phyloP scores from a whole-genome alignment of 192 early-diverging fungal genomes.

The Chytriomyces hyalinus region DNA sequence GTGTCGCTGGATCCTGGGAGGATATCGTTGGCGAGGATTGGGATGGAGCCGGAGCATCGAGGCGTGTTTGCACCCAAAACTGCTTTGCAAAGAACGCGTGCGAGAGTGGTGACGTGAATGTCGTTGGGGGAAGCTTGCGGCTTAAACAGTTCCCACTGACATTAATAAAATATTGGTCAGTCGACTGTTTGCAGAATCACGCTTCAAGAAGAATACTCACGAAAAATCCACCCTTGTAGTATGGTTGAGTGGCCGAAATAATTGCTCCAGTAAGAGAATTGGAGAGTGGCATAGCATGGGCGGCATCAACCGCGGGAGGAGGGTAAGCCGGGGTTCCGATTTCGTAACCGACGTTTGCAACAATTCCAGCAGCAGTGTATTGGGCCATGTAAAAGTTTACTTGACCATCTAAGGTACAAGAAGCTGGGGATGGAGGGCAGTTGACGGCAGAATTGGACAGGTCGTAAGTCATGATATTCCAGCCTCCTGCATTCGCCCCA shows the following conservation, averaged over 20 bases:
- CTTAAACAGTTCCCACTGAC: slow-evolving; percentile 9
- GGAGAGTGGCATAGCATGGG: slow-evolving; percentile 15
- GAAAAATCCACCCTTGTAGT: slow-evolving; percentile 23
- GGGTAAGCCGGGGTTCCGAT: slow-evolving; percentile 21
- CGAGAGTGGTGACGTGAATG: slow-evolving; percentile 13
- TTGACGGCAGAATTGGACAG: slow-evolving; percentile 12
- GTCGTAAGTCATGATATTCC: slow-evolving; percentile 33
- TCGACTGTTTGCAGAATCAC: too few species aligned
- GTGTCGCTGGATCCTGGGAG: background rate
- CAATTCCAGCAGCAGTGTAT: slow-evolving; percentile 19
- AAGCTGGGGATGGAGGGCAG: slow-evolving; percentile 6
- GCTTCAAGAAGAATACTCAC: too few species aligned
- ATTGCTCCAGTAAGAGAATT: background rate
- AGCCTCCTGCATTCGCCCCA: slow-evolving; percentile 28
- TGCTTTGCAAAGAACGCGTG: slow-evolving; percentile 10
- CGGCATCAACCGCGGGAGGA: background rate
- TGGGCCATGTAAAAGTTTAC: slow-evolving; percentile 21
- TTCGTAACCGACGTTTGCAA: slow-evolving; percentile 26
- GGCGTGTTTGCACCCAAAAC: slow-evolving; percentile 19
- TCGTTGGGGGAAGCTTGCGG: background rate
- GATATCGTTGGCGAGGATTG: background rate
- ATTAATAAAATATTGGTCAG: too few species aligned
- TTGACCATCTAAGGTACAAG: slow-evolving; percentile 18
- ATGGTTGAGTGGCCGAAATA: slow-evolving; percentile 15
- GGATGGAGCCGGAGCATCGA: slow-evolving; percentile 25